Evolutionary conservation across 108 stramenopile genomes (phyloP).

Genomic region (Ochromonas danica): DNA sequence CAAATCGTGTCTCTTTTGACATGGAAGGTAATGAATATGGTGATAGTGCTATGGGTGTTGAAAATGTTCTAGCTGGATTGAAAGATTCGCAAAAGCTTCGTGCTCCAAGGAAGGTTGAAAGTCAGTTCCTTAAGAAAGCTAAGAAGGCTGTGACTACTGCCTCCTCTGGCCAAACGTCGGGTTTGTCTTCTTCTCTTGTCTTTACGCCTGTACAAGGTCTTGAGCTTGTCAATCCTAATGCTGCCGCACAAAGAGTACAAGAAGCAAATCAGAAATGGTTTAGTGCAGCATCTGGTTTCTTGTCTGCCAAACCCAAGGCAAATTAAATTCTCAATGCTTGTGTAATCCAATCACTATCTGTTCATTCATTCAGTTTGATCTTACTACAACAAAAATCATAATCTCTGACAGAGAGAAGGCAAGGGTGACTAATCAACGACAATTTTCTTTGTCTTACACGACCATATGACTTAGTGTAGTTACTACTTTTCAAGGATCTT

Average conservation of each 20-base stretch:
- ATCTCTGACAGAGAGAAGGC: no score
- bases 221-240: slow-evolving; percentile 83
- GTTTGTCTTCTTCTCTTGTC: slow-evolving; percentile 74
- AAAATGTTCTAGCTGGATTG: slow-evolving; percentile 61
- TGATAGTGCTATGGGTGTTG: slow-evolving; percentile 54
- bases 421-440: no score
- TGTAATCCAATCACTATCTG: no score
- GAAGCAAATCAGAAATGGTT: slow-evolving; percentile 86
- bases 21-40: slow-evolving; percentile 48
- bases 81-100: slow-evolving; percentile 54
- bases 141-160: slow-evolving; percentile 45
- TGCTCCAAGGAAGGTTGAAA: background rate
- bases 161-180: slow-evolving; percentile 56
- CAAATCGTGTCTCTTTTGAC: slow-evolving; percentile 78
- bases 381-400: no score
- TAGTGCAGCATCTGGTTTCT: slow-evolving; percentile 52
- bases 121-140: slow-evolving; percentile 30
- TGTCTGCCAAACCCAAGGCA: slow-evolving; percentile 58
- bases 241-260: slow-evolving; percentile 62
- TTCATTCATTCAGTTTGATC: no score
- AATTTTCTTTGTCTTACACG: no score
- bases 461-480: no score
- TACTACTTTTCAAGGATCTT: no score
- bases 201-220: slow-evolving; percentile 78
- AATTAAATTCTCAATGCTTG: no score